Evolutionary conservation across 1,139 yeast genomes (phyloP), one percentile per base, ranked within the genome.

Genomic region (Nakaseomyces bracarensis): DNA sequence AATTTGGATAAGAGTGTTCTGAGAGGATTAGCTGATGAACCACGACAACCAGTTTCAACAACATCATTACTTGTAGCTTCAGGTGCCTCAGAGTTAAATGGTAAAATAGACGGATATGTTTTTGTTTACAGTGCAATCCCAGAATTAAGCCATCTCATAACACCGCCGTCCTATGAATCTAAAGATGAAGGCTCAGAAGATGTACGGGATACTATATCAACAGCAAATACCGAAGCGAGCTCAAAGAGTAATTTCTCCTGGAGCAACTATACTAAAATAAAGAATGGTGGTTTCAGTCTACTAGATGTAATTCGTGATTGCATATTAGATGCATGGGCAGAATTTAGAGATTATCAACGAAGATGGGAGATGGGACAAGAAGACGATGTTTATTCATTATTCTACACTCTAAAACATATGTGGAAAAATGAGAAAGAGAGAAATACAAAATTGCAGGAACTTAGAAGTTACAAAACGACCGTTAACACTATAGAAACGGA

Each of bases 31-130:
- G 83, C 84, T 5, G 71, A 77, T 50, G 83, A 76, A 48, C 85
- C 86, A 1, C 60, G 85, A 34, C 64, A 69, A 44, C 78, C 80
- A 3, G 82, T 77, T 0, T 71, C 75, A 30, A 78, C 86, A 5
- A 77, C 76, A 45, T 83, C 87, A 3, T 58, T 82, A 43, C 61
- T 82, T 11, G 84, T 80, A 3, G 89, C 86, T 3, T 77, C 85
- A 40, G 91, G 91, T 1, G 84, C 87, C 2, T 74, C 84, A 41
- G 89, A 81, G 47, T 61, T 82, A 49, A 81, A 82, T 57, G 87
- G 86, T 1, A 68, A 74, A 31, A 71, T 82, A n/a, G 82, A 80
- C 57, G 89, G 87, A 0, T 82, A 82, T 56, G 68, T 81, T 39
- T 69, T 80, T 36, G 77, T 79, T 29, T 82, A 80, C 57, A 74